Conservation (phyloP, 495 filamentous ascomycete genomes). For the Podospora pseudoanserina region DNA sequence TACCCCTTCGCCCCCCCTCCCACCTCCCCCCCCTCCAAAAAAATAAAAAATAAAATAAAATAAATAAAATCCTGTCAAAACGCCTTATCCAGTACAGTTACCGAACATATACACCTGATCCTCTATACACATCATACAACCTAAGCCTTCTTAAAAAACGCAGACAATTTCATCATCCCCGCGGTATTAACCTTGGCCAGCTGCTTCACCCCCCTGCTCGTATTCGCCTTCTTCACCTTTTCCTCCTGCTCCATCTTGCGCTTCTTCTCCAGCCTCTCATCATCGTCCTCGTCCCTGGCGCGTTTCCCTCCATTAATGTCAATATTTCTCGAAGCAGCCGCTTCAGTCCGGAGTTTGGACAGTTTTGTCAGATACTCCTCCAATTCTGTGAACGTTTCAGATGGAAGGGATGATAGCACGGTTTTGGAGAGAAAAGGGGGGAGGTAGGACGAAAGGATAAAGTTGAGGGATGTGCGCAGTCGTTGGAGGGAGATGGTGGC, state of each 20-base stretch:
- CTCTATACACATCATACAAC: too few species aligned
- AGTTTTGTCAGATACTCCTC: slow-evolving; percentile 63
- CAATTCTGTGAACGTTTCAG: slow-evolving; percentile 58
- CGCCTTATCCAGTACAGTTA: not conserved
- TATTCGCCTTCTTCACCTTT: slow-evolving; percentile 59
- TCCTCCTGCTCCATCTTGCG: slow-evolving; percentile 62
- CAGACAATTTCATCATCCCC: slow-evolving; percentile 97
- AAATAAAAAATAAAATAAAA: too few species aligned
- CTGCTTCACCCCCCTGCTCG: slow-evolving; percentile 70
- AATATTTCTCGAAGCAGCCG: slow-evolving; percentile 58
- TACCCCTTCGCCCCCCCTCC: slow-evolving; percentile 9
- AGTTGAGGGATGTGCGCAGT: slow-evolving; percentile 70
- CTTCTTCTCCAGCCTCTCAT: slow-evolving; percentile 73
- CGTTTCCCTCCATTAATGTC: slow-evolving; percentile 78
- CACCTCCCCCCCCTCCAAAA: slow-evolving; percentile 2
- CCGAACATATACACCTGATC: too few species aligned
- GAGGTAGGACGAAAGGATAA: slow-evolving; percentile 71
- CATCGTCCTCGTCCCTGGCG: slow-evolving; percentile 66
- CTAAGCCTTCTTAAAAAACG: slow-evolving; percentile 76
- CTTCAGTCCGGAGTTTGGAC: slow-evolving; percentile 62
- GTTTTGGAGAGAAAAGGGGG: slow-evolving; percentile 46
- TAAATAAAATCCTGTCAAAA: not conserved
- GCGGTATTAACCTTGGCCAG: slow-evolving; percentile 82
- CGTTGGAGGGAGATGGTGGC: slow-evolving; percentile 61
- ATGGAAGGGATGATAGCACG: slow-evolving; percentile 49